Percentiles rank a stretch among this genome's conserved stretches.
These are phyloP conservation scores for Allium sativum DNA, from an alignment of 106 monocot genomes.

Conservation along the genomic window DNA sequence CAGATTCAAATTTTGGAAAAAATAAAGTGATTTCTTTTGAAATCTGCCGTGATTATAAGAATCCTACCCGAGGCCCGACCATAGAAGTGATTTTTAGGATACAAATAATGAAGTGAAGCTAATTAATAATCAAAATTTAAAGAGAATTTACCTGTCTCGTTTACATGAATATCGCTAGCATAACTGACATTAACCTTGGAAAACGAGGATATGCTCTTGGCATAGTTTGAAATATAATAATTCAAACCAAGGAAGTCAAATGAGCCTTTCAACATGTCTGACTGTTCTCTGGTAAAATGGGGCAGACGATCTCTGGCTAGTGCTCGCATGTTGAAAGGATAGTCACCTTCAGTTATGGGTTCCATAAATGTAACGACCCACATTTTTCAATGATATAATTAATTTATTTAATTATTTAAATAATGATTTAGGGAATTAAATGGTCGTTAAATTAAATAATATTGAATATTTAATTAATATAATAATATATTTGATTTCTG, in stretches of 20 bases:
- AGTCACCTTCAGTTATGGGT: slow-evolving; percentile 4
- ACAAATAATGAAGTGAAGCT: background rate
- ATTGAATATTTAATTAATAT: no score
- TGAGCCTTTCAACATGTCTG: slow-evolving; percentile 2
- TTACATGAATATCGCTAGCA: background rate
- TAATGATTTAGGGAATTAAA: no score
- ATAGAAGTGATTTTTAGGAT: background rate
- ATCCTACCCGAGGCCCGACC: background rate
- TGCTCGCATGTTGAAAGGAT: slow-evolving; percentile 5
- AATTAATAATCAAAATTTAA: background rate
- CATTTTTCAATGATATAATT: no score
- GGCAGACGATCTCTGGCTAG: background rate
- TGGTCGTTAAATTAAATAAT: no score
- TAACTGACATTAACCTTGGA: background rate
- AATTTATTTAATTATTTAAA: no score
- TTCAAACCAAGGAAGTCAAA: slow-evolving; percentile 3
- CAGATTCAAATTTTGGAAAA: background rate
- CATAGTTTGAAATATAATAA: background rate
- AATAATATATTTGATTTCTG: no score
- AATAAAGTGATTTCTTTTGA: background rate
- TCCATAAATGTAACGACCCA: background rate
- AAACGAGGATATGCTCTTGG: background rate
- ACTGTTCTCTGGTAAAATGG: background rate
- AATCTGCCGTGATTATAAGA: background rate
- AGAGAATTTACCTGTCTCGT: background rate